Conservation (phyloP, 2,329 filamentous ascomycete species). For the Trichoderma simmonsii region DNA sequence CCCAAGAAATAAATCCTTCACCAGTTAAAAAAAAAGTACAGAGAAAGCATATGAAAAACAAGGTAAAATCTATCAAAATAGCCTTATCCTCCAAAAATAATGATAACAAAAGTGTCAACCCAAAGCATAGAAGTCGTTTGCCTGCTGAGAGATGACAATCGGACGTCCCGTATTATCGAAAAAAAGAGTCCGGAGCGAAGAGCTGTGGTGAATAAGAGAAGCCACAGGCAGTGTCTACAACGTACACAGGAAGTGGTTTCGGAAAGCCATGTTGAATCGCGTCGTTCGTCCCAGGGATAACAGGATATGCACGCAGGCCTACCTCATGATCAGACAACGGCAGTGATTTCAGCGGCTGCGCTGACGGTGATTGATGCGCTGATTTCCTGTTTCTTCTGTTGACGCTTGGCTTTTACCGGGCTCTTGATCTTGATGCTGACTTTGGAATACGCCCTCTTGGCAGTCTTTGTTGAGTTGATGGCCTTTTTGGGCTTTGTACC, state of each 20-base stretch:
- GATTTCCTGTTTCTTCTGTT: neutral
- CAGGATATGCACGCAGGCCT: neutral
- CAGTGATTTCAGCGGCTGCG: neutral
- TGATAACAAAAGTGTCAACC: neutral
- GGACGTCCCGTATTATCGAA: neutral
- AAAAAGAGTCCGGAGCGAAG: neutral
- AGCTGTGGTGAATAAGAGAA: neutral
- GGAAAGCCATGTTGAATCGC: neutral
- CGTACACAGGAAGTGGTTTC: neutral
- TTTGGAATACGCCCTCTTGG: neutral
- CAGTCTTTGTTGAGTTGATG: neutral
- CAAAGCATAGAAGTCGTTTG: neutral
- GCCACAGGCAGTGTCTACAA: neutral
- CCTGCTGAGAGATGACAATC: neutral
- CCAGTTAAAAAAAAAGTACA: neutral
- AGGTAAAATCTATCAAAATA: neutral
- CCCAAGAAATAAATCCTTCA: neutral
- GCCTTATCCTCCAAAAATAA: neutral
- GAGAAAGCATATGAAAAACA: neutral
- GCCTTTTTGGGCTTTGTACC: neutral
- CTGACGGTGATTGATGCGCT: conserved; percentile 3
- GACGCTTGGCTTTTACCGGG: neutral
- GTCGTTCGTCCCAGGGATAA: neutral
- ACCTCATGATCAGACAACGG: neutral
- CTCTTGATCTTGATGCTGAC: conserved; percentile 3